Conservation (phyloP, 1,139 yeast genomes). For the Lodderomyces beijingensis region DNA sequence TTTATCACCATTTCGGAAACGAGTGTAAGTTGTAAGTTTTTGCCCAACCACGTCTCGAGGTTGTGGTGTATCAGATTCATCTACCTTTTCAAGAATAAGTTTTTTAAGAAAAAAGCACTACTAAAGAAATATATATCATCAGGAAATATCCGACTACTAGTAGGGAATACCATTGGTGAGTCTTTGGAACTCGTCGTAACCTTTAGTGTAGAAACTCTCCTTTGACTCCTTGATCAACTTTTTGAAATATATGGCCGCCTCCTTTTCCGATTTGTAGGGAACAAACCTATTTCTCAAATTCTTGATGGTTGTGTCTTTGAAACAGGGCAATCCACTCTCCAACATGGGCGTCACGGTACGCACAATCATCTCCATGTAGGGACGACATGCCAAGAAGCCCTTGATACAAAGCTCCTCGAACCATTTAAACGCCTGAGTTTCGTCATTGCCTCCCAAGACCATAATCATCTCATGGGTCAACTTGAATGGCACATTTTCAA, state of each 20-base stretch:
- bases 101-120: no score
- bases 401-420: slow-evolving; percentile 94
- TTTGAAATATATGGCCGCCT: slow-evolving; percentile 77
- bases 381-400: slow-evolving; percentile 86
- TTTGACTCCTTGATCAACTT: slow-evolving; percentile 73
- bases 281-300: slow-evolving; percentile 76
- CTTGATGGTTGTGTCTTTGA: slow-evolving; percentile 79
- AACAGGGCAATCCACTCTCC: slow-evolving; percentile 93
- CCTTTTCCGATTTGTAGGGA: slow-evolving; percentile 74
- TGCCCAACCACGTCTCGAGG: no score
- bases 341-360: slow-evolving; percentile 90
- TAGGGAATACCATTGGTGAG: slow-evolving; percentile 95
- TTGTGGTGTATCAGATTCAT: no score
- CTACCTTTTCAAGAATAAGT: no score
- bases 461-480: slow-evolving; percentile 93
- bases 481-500: slow-evolving; percentile 96
- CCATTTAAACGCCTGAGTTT: slow-evolving; percentile 88
- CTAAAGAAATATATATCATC: no score
- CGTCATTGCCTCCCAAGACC: slow-evolving; percentile 85
- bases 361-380: slow-evolving; percentile 82
- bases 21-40: no score
- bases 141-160: no score
- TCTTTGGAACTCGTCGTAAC: slow-evolving; percentile 96
- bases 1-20: no score
- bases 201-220: slow-evolving; percentile 87